Base-by-base conservation (phyloP, 1,139 yeast genomes). In the Geotrichum carabidarum region DNA sequence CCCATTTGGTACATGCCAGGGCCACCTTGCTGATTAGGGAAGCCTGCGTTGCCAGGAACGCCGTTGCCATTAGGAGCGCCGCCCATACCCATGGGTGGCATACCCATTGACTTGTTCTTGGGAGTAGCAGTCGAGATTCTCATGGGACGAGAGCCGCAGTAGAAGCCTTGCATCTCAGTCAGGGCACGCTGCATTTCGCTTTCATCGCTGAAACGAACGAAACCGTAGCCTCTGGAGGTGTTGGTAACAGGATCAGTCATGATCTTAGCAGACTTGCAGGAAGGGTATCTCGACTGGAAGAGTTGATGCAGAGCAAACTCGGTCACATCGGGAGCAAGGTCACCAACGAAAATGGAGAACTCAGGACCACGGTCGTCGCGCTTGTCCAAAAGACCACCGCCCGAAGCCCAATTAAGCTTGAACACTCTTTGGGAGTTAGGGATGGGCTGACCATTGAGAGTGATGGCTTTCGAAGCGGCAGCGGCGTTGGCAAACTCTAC, bases 381-480 rank as follows among this genome's bases (percentile, higher is more conserved):
- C 51, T 60, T 59, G 52, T 65, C 70, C 40, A 60, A 68, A 59
- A 71, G 72, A 11, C 84, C 82, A 38, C 83, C 84, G 17, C 94
- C 94, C 32, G 86, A 78, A 0, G 97, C 96, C 89, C 94, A 85
- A 68, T 90, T 91, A 61, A 91, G 76, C 68, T 88, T 83, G 65
- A 91, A 82, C 4, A 73, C 68, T 59, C 83, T 80, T 30, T 80
- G 74, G 15, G 83, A 70, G 62, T 78, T 78, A 14, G 95, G 93
- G 37, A 91, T 79, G 5, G 77, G 74, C 4, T 78, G 72, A 1
- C 96, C 93, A 69, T 90, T 86, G 59, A 84, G 76, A 45, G 79
- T 71, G 47, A 73, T 63, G 1, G 95, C 97, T 53, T 78, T 77
- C n/a, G 82, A 77, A 1, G 94, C 94, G 12, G 81, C 79, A 22